Conservation (phyloP, 495 filamentous ascomycete genomes). For the Trichodelitschia bisporula region DNA sequence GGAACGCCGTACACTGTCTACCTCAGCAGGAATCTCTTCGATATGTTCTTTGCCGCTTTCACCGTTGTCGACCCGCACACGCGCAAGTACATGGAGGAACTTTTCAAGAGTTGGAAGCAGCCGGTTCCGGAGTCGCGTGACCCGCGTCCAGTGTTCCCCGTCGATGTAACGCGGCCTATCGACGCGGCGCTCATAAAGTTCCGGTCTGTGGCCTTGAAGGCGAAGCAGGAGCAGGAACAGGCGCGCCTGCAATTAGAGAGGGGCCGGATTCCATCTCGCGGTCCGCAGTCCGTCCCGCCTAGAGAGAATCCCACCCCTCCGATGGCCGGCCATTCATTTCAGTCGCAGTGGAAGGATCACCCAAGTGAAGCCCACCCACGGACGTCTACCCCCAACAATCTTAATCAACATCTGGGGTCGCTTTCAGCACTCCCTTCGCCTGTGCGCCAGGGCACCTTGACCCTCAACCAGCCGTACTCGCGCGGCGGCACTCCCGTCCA, state of each 20-base stretch:
- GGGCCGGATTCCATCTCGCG: no score
- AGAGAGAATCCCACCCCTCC: no score
- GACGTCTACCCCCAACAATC: no score
- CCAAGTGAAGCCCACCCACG: no score
- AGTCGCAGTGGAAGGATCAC: no score
- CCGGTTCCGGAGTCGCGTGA: conserved; percentile 81
- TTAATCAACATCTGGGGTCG: no score
- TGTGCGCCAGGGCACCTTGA: no score
- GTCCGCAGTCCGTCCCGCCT: no score
- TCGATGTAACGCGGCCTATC: conserved; percentile 63
- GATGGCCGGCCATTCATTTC: no score
- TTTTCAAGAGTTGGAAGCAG: conserved; percentile 96
- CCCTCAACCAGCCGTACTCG: no score
- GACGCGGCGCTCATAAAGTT: conserved; percentile 84
- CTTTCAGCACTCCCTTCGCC: no score
- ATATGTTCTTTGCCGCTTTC: conserved; percentile 92
- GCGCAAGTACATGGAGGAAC: conserved; percentile 80
- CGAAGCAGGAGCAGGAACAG: neutral
- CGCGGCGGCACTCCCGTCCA: no score
- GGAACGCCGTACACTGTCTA: conserved; percentile 92
- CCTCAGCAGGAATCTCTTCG: conserved; percentile 71
- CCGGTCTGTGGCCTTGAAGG: conserved; percentile 44
- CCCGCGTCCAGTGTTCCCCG: conserved; percentile 64
- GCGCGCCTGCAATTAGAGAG: neutral
- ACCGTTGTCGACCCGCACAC: conserved; percentile 56